A percentile compares a stretch with the other conserved stretches of the same genome.
Conservation (phyloP, 1,139 yeast species). For the Hemisphaericaspora xylofermentans region DNA sequence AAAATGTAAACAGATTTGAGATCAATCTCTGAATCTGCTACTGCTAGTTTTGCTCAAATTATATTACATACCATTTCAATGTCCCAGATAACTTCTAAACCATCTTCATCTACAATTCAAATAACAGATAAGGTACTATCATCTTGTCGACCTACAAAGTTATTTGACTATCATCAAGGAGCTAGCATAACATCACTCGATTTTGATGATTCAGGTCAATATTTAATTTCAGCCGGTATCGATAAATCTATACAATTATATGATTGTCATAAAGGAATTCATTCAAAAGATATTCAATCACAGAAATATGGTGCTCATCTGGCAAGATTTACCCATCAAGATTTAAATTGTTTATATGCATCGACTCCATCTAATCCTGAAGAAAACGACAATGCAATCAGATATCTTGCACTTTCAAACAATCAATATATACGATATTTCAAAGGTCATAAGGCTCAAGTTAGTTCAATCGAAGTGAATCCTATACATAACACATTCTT, state of each 20-base stretch:
- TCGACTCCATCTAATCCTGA: conserved; percentile 53
- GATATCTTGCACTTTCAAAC: conserved; percentile 75
- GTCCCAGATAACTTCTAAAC: neutral
- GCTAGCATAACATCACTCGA: conserved; percentile 75
- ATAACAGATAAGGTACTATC: conserved; percentile 45
- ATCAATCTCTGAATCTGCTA: too few relatives aligned
- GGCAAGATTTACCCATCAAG: conserved; percentile 80
- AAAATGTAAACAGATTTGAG: too few relatives aligned
- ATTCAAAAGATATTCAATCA: conserved; percentile 65
- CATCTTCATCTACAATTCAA: conserved; percentile 19
- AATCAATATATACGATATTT: conserved; percentile 83
- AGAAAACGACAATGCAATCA: conserved; percentile 63
- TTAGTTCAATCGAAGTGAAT: conserved; percentile 67
- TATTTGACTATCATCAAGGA: conserved; percentile 55
- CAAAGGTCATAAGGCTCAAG: conserved; percentile 79
- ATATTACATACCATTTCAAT: neutral
- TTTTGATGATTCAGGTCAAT: conserved; percentile 85
- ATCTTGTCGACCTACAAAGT: conserved; percentile 56
- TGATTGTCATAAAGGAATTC: conserved; percentile 71
- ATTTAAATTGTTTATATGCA: conserved; percentile 74
- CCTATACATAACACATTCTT: conserved; percentile 71
- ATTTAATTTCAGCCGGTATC: conserved; percentile 70
- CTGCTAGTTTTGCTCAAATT: too few relatives aligned
- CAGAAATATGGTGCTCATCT: conserved; percentile 91
- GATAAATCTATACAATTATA: conserved; percentile 85